Base-by-base conservation (phyloP, 2,329 filamentous ascomycete species). In the Pseudogymnoascus sp. region DNA sequence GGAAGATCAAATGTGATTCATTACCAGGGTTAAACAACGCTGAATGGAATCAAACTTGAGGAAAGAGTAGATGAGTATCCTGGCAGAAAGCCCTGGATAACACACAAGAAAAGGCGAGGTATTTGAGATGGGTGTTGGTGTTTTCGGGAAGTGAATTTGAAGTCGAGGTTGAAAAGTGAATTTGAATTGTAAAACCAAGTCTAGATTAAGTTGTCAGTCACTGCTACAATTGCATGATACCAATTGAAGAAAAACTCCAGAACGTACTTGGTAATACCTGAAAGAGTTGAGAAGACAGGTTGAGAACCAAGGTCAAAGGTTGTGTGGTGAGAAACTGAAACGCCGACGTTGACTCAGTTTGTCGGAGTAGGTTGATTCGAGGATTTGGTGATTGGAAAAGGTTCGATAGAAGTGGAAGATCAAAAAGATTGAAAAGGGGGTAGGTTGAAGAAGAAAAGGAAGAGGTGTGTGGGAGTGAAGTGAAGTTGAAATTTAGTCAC, bases 371-470 rank as follows among this genome's bases (percentile, higher is more conserved):
- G 49, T 12, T 55, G 14, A 55, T 22, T 35, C 9, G 28, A 35
- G 6, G 49, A 19, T 55, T 33, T 5, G 7, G 28, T 33, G 28
- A 33, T 22, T 19, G 49, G 49, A 55, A 22, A 55, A 55, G 4
- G 49, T 55, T 55, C 22, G 2, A 19, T 7, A 33, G 28, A 33
- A 55, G 8, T 33, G 49, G 2, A 55, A 33, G 28, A 55, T 55
- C 28, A 55, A 22, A 35, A 55, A 33, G n/a, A 28, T 22, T 55
- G 16, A 33, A 55, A 19, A 14, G 8, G 14, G 4, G 6, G 28
- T 55, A 55, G 28, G n/a, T 35, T 55, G 49, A 55, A 55, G 49
- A 55, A 55, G 49, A 33, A 33, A 55, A 28, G 45, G 8, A 28
- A 8, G 25, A 52, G 11, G 25, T 52, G 23, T 33, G 28, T 19